Conservation (phyloP, 352 stramenopile genomes). For the Globisporangium radiosum region DNA sequence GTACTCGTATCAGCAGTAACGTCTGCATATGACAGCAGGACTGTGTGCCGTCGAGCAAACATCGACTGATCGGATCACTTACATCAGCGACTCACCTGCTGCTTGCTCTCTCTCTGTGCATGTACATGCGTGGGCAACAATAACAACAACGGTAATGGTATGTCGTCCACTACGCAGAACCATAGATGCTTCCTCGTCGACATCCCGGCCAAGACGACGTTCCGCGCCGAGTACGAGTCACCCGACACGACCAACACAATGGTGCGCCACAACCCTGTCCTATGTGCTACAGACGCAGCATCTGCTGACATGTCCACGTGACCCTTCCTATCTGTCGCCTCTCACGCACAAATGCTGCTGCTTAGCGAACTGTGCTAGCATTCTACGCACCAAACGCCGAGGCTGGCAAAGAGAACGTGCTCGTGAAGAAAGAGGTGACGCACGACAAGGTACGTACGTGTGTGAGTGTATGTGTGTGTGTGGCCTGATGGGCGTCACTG, state of each 20-base stretch:
- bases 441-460: slow-evolving; percentile 26
- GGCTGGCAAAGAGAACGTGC: slow-evolving; percentile 33
- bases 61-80: too few relatives aligned
- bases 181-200: slow-evolving; percentile 79
- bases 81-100: neutral
- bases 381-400: slow-evolving; percentile 49
- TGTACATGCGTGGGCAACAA: too few relatives aligned
- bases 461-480: neutral
- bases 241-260: slow-evolving; percentile 77
- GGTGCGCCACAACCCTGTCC: slow-evolving; percentile 17
- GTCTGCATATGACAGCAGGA: too few relatives aligned
- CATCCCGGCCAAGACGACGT: slow-evolving; percentile 63
- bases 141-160: too few relatives aligned
- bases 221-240: slow-evolving; percentile 80
- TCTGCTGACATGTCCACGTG: neutral
- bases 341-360: neutral
- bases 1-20: neutral
- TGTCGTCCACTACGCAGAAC: slow-evolving; percentile 17
- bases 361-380: slow-evolving; percentile 51
- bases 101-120: too few relatives aligned
- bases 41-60: too few relatives aligned
- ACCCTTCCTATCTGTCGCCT: neutral
- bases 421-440: slow-evolving; percentile 53
- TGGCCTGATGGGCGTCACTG: too few relatives aligned
- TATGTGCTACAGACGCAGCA: neutral